These are phyloP conservation scores for Heterobasidion occidentale DNA, from an alignment of 1,284 basidiomycete species.

Conservation along the genomic window DNA sequence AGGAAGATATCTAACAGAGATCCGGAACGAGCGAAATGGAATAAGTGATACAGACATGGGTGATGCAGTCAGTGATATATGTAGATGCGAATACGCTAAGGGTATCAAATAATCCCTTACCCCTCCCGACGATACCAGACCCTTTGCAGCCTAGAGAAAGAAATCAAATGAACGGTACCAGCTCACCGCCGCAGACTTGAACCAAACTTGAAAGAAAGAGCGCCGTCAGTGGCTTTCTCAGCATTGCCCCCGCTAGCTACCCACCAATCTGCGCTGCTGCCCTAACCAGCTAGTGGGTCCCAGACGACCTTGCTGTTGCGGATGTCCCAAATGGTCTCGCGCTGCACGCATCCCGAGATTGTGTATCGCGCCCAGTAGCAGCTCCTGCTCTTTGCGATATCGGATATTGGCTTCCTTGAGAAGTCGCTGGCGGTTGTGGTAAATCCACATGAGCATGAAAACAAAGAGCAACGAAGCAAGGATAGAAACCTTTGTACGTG, in stretches of 20 bases:
- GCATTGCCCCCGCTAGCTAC: too few species aligned
- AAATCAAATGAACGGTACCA: background rate
- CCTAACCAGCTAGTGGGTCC: constrained; percentile 51
- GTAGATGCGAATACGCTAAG: background rate
- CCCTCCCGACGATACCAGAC: background rate
- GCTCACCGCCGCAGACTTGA: constrained; percentile 24
- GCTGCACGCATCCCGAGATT: constrained; percentile 56
- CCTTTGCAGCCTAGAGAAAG: background rate
- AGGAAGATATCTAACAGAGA: too few species aligned
- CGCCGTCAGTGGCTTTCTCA: background rate
- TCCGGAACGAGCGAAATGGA: background rate
- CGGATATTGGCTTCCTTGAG: constrained; percentile 48
- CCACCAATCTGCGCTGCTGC: constrained; percentile 47
- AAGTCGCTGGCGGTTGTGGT: constrained; percentile 32
- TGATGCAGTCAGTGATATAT: background rate
- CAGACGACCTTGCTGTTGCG: constrained; percentile 32
- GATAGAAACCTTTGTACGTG: constrained; percentile 45
- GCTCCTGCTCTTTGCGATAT: constrained; percentile 70
- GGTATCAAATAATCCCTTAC: background rate
- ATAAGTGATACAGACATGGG: background rate
- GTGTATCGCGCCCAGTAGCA: constrained; percentile 75
- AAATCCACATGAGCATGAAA: background rate
- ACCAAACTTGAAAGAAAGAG: constrained; percentile 27
- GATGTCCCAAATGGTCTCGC: constrained; percentile 37
- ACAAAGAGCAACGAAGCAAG: constrained; percentile 3